These are phyloP conservation scores for Oryza meyeriana DNA, from an alignment of 176 grass and related monocot genomes.

Conservation along the genomic window DNA sequence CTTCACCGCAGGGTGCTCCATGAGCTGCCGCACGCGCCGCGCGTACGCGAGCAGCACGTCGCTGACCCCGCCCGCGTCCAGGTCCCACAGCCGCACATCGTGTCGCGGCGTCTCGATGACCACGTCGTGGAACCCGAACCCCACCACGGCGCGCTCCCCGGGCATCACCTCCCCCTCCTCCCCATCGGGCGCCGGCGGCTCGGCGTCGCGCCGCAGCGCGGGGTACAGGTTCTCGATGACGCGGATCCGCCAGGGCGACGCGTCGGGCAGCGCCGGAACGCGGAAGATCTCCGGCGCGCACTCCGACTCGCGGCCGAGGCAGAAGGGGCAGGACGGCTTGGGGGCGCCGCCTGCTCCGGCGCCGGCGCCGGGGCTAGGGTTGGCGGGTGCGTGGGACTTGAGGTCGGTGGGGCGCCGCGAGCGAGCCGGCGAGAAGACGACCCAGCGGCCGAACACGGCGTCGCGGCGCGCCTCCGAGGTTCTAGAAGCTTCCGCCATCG, in stretches of 20 bases:
- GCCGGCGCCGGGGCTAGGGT: slow-evolving; percentile 32
- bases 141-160: slow-evolving; percentile 33
- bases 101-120: slow-evolving; percentile 93
- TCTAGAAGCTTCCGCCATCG: slow-evolving; percentile 36
- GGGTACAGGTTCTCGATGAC: slow-evolving; percentile 96
- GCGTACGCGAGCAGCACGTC: slow-evolving; percentile 75
- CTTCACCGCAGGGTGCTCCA: slow-evolving; percentile 59
- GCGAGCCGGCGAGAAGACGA: slow-evolving; percentile 74
- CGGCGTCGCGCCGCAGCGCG: slow-evolving; percentile 66
- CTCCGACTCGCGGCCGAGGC: slow-evolving; percentile 79
- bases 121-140: slow-evolving; percentile 96
- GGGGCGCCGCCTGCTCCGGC: background rate
- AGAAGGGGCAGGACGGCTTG: slow-evolving; percentile 79
- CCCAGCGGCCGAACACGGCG: slow-evolving; percentile 76
- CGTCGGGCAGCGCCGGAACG: slow-evolving; percentile 21
- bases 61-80: slow-evolving; percentile 45
- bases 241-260: slow-evolving; percentile 66
- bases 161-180: background rate
- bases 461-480: slow-evolving; percentile 66
- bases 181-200: slow-evolving; percentile 27
- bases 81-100: slow-evolving; percentile 69
- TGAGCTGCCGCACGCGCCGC: slow-evolving; percentile 62
- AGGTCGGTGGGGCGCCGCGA: slow-evolving; percentile 91
- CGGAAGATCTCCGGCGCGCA: slow-evolving; percentile 97
- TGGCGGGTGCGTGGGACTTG: slow-evolving; percentile 54